These are phyloP conservation scores for Phlyctochytrium planicorne DNA, from an alignment of 192 early-diverging fungal species.

Conservation along the genomic window DNA sequence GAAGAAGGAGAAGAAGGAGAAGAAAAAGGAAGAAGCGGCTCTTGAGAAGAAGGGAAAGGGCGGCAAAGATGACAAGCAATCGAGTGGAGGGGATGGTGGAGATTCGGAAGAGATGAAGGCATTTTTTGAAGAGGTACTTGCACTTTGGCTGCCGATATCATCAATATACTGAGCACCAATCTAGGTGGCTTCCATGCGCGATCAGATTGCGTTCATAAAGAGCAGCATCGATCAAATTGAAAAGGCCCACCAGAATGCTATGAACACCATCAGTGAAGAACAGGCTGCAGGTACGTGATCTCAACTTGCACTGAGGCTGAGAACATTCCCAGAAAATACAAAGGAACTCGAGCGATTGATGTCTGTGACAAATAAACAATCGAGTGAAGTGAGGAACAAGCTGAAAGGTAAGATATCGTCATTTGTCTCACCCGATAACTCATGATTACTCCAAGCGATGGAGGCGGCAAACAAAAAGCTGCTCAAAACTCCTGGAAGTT, in stretches of 20 bases:
- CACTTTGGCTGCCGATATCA: background rate
- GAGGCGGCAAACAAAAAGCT: constrained; percentile 50
- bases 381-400: constrained; percentile 39
- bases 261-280: constrained; percentile 52
- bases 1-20: constrained; percentile 15
- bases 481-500: constrained; percentile 29
- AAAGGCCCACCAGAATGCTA: constrained; percentile 43
- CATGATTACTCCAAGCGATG: constrained; percentile 29
- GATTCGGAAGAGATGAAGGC: constrained; percentile 41
- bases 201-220: constrained; percentile 41
- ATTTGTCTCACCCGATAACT: background rate
- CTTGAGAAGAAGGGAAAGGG: constrained; percentile 16
- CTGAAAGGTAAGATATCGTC: constrained; percentile 34
- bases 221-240: constrained; percentile 44
- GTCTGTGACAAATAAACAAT: constrained; percentile 46
- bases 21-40: constrained; percentile 10
- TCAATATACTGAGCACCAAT: constrained; percentile 13
- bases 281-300: constrained; percentile 39
- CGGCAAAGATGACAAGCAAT: constrained; percentile 14
- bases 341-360: constrained; percentile 54
- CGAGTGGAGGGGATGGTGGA: constrained; percentile 12
- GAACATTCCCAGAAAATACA: constrained; percentile 21
- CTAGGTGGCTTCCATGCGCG: constrained; percentile 41
- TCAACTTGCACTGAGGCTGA: background rate
- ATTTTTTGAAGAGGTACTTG: constrained; percentile 44